Evolutionary conservation across 768 basidiomycete genomes (phyloP).

Genomic region (Psilocybe sp.): DNA sequence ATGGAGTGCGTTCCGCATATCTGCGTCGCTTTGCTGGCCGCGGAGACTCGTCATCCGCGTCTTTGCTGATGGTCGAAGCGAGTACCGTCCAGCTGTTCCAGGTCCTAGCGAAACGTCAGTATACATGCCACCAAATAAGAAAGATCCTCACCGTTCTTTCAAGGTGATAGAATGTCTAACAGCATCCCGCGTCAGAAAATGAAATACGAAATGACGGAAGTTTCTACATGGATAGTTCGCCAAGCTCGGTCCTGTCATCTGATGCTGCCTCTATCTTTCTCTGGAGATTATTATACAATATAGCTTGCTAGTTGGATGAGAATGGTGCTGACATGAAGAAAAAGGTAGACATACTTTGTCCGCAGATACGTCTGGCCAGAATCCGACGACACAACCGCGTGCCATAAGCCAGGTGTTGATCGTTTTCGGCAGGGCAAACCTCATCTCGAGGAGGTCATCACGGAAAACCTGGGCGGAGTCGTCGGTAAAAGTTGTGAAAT

Average conservation of each 20-base stretch:
- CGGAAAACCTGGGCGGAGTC: constrained; percentile 25
- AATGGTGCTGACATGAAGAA: neutral
- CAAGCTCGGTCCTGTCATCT: neutral
- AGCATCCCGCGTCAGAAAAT: neutral
- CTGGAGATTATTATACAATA: neutral
- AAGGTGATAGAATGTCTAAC: neutral
- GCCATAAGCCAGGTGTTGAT: constrained; percentile 29
- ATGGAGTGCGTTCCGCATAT: too few relatives aligned
- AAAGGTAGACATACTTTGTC: constrained; percentile 17
- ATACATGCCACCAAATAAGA: neutral
- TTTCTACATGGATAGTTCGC: neutral
- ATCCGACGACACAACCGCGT: constrained; percentile 27
- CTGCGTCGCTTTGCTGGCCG: too few relatives aligned
- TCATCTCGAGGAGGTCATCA: constrained; percentile 32
- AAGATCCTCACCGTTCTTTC: neutral
- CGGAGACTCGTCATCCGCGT: too few relatives aligned
- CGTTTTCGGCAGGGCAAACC: constrained; percentile 36
- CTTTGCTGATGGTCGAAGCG: too few relatives aligned
- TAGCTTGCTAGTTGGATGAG: neutral
- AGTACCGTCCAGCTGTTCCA: too few relatives aligned
- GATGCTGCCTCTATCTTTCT: neutral
- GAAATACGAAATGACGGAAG: neutral
- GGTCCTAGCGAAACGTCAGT: too few relatives aligned
- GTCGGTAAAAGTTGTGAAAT: constrained; percentile 26
- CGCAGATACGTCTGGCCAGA: constrained; percentile 18